Evolutionary conservation across 2,329 filamentous ascomycete genomes (phyloP).

Genomic region (Diaporthe amygdali): DNA sequence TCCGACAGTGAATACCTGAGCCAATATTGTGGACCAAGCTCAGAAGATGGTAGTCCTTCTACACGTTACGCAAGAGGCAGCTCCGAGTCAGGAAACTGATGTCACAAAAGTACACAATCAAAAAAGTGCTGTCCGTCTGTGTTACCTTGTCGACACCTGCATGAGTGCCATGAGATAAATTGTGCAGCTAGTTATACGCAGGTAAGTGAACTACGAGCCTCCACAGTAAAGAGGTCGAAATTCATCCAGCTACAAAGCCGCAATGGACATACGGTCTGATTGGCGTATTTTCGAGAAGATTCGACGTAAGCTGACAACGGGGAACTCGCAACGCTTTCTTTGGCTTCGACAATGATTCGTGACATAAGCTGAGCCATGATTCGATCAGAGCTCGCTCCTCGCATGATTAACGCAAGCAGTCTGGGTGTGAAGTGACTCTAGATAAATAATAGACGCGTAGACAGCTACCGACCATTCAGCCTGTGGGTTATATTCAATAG

Average conservation of each 20-base stretch:
- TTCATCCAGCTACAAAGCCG: neutral
- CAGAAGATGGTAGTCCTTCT: neutral
- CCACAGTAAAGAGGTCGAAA: no score
- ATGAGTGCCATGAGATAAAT: no score
- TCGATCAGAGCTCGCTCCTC: neutral
- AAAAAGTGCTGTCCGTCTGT: no score
- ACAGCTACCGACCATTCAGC: no score
- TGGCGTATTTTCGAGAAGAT: neutral
- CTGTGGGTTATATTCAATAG: no score
- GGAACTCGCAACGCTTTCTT: neutral
- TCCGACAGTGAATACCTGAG: neutral
- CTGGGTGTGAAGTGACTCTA: no score
- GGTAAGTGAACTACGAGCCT: neutral
- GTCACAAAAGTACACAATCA: no score
- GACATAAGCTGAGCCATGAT: neutral
- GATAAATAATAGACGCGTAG: no score
- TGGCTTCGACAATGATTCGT: neutral
- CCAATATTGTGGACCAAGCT: no score
- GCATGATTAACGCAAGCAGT: no score
- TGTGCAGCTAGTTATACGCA: no score
- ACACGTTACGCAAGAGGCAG: neutral
- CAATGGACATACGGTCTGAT: neutral
- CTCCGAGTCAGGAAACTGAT: neutral
- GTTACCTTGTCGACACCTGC: no score
- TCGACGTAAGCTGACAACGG: neutral